Evolutionary conservation across 163 green algal species (phyloP).

Genomic region (Chlamydomonas reinhardtii): DNA sequence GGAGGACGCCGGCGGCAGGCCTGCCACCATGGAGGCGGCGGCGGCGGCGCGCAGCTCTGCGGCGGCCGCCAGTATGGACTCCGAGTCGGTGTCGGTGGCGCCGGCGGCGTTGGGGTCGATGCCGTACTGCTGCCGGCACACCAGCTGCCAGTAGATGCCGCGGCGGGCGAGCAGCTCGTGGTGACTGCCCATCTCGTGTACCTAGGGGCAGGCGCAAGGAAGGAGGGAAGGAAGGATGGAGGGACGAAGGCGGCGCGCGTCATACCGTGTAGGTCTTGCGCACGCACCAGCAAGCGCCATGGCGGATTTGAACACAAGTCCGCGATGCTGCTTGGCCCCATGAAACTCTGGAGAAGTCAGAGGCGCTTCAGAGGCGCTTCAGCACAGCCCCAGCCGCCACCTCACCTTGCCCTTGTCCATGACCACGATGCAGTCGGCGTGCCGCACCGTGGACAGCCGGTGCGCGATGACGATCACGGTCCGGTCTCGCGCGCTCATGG

Average conservation of each 20-base stretch:
- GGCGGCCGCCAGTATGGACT: not conserved
- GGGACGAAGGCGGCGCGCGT: not conserved
- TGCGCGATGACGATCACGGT: conserved; percentile 93
- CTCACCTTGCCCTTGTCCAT: conserved; percentile 82
- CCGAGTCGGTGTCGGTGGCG: conserved; percentile 46
- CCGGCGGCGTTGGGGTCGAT: conserved; percentile 21
- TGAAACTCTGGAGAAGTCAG: too few species aligned
- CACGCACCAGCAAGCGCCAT: too few species aligned
- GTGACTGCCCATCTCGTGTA: conserved; percentile 85
- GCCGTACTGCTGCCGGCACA: conserved; percentile 73
- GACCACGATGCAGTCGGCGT: conserved; percentile 87
- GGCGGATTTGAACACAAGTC: too few species aligned
- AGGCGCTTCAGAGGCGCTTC: too few species aligned
- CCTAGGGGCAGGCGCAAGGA: conserved; percentile 45
- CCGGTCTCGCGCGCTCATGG: conserved; percentile 73
- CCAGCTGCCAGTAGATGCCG: conserved; percentile 82
- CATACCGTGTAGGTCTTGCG: too few species aligned
- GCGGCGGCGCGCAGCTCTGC: not conserved
- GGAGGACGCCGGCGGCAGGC: not conserved
- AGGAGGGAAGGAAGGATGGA: not conserved
- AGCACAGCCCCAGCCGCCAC: not conserved
- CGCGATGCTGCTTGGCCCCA: too few species aligned
- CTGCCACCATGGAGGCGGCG: not conserved
- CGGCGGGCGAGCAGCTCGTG: conserved; percentile 66
- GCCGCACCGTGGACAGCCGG: conserved; percentile 88